Conservation (phyloP, 768 basidiomycete genomes). For the Suillus subluteus region DNA sequence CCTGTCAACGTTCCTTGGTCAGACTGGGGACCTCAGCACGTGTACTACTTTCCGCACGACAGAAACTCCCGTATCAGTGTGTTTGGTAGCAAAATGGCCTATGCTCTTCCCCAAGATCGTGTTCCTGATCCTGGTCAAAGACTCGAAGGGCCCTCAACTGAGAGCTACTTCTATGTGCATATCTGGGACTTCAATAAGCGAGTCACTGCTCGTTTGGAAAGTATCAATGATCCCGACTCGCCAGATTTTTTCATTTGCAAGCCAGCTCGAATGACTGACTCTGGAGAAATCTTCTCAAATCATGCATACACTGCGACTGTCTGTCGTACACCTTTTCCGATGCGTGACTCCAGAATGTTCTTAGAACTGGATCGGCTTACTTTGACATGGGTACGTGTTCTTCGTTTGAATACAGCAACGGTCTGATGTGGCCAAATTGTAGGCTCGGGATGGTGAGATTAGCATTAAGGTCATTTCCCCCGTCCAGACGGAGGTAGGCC, state of each 20-base stretch:
- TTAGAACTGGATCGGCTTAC: no score
- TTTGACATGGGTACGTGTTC: no score
- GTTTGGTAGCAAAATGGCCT: not conserved
- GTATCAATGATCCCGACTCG: not conserved
- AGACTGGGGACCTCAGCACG: not conserved
- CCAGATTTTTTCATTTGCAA: not conserved
- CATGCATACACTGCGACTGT: no score
- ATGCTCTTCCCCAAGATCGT: not conserved
- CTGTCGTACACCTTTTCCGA: no score
- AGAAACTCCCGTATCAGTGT: not conserved
- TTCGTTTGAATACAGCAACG: no score
- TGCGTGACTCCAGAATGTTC: no score
- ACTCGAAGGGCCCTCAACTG: not conserved
- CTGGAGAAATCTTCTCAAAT: no score
- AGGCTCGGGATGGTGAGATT: no score
- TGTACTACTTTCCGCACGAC: not conserved
- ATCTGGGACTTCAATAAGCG: not conserved
- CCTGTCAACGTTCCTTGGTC: not conserved
- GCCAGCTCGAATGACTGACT: no score
- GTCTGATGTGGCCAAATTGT: no score
- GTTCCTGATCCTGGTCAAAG: not conserved
- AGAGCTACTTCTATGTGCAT: not conserved
- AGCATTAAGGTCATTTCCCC: no score
- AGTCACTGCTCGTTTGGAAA: not conserved
- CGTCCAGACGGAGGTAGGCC: no score